phyloP scores from a whole-genome alignment of 1,284 basidiomycete species.

The Cerioporus squamosus region DNA sequence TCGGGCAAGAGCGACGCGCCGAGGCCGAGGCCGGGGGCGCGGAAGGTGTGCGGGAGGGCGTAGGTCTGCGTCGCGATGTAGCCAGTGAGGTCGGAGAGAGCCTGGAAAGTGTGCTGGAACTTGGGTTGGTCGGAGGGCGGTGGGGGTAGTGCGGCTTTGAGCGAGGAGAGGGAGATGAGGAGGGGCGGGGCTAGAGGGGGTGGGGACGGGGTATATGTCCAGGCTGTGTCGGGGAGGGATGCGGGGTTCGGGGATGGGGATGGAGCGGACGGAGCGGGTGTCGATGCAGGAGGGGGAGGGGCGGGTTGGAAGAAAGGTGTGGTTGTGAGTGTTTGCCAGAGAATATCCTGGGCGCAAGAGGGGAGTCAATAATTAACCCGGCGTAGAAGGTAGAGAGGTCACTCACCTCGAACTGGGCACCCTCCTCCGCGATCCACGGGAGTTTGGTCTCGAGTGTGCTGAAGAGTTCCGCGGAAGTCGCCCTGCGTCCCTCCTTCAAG shows the following conservation, averaged over 20 bases:
- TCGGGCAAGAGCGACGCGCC: constrained; percentile 40
- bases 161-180: constrained; percentile 47
- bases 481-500: constrained; percentile 42
- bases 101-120: constrained; percentile 58
- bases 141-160: constrained; percentile 50
- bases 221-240: constrained; percentile 39
- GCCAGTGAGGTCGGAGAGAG: constrained; percentile 66
- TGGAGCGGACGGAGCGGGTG: background rate
- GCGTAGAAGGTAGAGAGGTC: background rate
- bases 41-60: constrained; percentile 41
- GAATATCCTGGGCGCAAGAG: constrained; percentile 43
- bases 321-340: constrained; percentile 65
- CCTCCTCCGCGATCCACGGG: constrained; percentile 60
- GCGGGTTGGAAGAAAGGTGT: constrained; percentile 50
- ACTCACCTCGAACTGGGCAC: constrained; percentile 54
- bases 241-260: background rate
- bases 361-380: background rate
- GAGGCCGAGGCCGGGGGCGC: constrained; percentile 31
- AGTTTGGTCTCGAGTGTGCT: constrained; percentile 56
- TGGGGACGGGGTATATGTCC: constrained; percentile 55
- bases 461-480: constrained; percentile 64
- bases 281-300: constrained; percentile 6
- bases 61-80: constrained; percentile 70
- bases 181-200: constrained; percentile 48
- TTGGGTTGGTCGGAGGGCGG: constrained; percentile 22